Base-by-base conservation (phyloP, 2,329 filamentous ascomycete genomes). In the Xylaria sp. region DNA sequence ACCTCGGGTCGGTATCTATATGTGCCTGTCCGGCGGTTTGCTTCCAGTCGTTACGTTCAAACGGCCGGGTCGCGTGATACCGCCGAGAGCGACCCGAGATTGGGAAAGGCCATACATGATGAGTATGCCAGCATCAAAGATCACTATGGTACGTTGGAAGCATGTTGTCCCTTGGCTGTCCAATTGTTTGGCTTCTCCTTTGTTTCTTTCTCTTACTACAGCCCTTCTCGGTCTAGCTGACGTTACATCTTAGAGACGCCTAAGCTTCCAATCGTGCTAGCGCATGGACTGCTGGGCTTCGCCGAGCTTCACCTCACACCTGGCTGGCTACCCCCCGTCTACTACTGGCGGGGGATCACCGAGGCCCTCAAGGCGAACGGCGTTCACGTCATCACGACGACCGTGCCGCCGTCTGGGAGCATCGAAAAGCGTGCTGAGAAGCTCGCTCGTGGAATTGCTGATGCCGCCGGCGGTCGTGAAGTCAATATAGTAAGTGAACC, bases 341-440 rank as follows among this genome's bases (percentile, higher is more conserved):
- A 88, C 55, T 91, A 91, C 81, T 91, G 89, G 89, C 85, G 86
- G 71, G 89, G 89, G 60, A 91, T 91, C 72, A 83, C 83, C 25
- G 84, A 89, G 20, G 89, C 87, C 13, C 82, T 91, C 54, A 78
- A 74, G 7, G 83, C 84, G 8, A 86, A 87, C 66, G 84, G 84
- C 54, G 82, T 85, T 12, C 81, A 85, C 70, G 88, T 91, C 62
- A 85, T 90, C 68, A 87, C 86, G 1, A 83, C 89, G n/a, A 81
- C 85, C 1, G 89, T 91, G 1, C 89, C 89, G 4, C 85, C 89
- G 12, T 88, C 87, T 3, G 85, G 85, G 46, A 88, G 84, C 66
- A 90, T 91, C 75, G 85, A 88, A 78, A 83, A 86, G 69, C 86
- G 89, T 65, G 89, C 89, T 32, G 83, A 84, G 67, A 84, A 84